phyloP scores from a whole-genome alignment of 75 land plant genomes.

The Cunninghamia lanceolata region DNA sequence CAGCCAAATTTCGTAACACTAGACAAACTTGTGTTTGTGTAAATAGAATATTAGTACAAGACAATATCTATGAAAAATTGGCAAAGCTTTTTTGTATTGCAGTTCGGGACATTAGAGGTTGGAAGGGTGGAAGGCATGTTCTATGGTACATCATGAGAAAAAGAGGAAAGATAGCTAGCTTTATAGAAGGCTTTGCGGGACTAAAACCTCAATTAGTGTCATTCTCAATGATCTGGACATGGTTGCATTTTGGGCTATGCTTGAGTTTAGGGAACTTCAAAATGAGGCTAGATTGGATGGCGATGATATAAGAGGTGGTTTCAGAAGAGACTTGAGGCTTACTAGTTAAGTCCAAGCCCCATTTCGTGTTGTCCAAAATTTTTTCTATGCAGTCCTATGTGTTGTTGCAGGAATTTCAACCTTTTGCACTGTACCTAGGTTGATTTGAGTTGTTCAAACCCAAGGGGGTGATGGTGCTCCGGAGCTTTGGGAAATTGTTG shows the following conservation, averaged over 20 bases:
- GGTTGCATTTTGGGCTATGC: slow-evolving; percentile 82
- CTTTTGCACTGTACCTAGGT: slow-evolving; percentile 75
- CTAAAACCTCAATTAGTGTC: slow-evolving; percentile 82
- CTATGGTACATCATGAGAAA: too few relatives aligned
- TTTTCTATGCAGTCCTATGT: slow-evolving; percentile 80
- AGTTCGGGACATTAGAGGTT: too few relatives aligned
- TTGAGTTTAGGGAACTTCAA: slow-evolving; percentile 84
- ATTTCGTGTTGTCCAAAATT: slow-evolving; percentile 84
- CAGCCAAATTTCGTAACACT: slow-evolving; percentile 87
- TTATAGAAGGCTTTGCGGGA: slow-evolving; percentile 83
- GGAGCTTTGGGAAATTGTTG: slow-evolving; percentile 60
- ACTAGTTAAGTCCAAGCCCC: slow-evolving; percentile 99
- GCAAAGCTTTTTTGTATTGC: too few relatives aligned
- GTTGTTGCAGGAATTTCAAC: slow-evolving; percentile 93
- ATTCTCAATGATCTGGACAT: slow-evolving; percentile 96
- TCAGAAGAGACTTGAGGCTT: slow-evolving; percentile 90
- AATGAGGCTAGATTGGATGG: slow-evolving; percentile 95
- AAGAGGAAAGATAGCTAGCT: slow-evolving; percentile 66
- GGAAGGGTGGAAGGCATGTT: too few relatives aligned
- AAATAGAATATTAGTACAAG: slow-evolving; percentile 94
- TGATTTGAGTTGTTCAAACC: slow-evolving; percentile 67
- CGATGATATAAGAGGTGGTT: slow-evolving; percentile 79
- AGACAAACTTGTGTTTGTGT: slow-evolving; percentile 98
- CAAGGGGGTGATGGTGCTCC: slow-evolving; percentile 95
- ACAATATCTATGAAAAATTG: too few relatives aligned